Evolutionary conservation across 768 basidiomycete genomes (phyloP).

Genomic region (Mycena haematopus): DNA sequence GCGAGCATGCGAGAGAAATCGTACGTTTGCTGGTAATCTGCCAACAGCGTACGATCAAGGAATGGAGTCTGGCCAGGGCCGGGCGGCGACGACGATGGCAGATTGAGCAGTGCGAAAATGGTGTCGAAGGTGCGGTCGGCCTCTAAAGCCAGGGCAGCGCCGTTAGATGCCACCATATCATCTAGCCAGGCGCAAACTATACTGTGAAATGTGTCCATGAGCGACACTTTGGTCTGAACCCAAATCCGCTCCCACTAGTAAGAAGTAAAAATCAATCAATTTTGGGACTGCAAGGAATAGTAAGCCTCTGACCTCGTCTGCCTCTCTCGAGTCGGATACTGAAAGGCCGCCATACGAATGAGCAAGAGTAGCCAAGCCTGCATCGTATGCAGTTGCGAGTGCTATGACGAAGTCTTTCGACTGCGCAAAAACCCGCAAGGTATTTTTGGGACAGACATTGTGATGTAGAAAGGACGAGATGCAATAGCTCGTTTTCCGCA

Average conservation of each 20-base stretch:
- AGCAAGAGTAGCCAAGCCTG: slow-evolving; percentile 60
- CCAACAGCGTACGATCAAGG: slow-evolving; percentile 69
- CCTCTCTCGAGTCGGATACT: slow-evolving; percentile 36
- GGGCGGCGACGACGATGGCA: slow-evolving; percentile 44
- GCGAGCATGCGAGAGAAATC: slow-evolving; percentile 59
- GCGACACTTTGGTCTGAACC: slow-evolving; percentile 74
- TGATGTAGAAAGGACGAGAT: slow-evolving; percentile 57
- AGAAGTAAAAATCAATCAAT: neutral
- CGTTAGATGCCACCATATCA: slow-evolving; percentile 52
- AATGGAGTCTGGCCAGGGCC: slow-evolving; percentile 53
- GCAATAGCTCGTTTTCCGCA: slow-evolving; percentile 69
- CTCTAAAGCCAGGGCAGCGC: slow-evolving; percentile 49
- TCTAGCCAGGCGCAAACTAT: slow-evolving; percentile 56
- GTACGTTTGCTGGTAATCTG: slow-evolving; percentile 77
- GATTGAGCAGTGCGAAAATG: slow-evolving; percentile 63
- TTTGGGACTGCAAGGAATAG: slow-evolving; percentile 34
- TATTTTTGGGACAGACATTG: slow-evolving; percentile 48
- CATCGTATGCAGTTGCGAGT: slow-evolving; percentile 65
- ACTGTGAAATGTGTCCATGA: slow-evolving; percentile 74
- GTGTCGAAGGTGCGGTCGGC: slow-evolving; percentile 63
- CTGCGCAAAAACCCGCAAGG: slow-evolving; percentile 59
- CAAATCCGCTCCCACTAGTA: slow-evolving; percentile 71
- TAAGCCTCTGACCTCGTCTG: slow-evolving; percentile 40
- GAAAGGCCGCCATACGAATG: slow-evolving; percentile 65
- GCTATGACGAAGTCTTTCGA: slow-evolving; percentile 59